These are phyloP conservation scores for Saccharomycopsis lassenensis DNA, from an alignment of 805 yeast species.

Conservation along the genomic window DNA sequence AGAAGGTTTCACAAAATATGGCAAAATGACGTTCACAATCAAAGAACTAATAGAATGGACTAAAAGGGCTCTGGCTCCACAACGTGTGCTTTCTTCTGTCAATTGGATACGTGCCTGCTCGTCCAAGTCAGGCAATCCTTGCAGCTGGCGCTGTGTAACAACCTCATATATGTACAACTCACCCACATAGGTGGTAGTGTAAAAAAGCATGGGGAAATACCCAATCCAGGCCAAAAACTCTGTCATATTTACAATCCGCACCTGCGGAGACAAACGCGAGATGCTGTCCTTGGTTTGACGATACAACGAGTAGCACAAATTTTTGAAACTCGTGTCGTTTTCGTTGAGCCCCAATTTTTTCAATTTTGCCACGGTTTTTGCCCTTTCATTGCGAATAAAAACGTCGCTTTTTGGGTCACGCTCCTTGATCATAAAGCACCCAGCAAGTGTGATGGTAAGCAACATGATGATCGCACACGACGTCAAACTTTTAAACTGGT, in stretches of 20 bases:
- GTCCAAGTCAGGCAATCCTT: slow-evolving; percentile 28
- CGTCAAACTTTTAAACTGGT: slow-evolving; percentile 41
- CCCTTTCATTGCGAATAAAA: slow-evolving; percentile 29
- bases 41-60: slow-evolving; percentile 39
- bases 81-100: slow-evolving; percentile 37
- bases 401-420: slow-evolving; percentile 36
- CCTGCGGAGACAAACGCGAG: slow-evolving; percentile 36
- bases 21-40: slow-evolving; percentile 33
- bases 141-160: slow-evolving; percentile 25
- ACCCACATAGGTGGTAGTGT: slow-evolving; percentile 56
- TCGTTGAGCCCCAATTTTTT: slow-evolving; percentile 29
- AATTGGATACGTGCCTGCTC: slow-evolving; percentile 26
- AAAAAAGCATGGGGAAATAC: slow-evolving; percentile 54
- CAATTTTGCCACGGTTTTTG: slow-evolving; percentile 25
- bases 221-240: slow-evolving; percentile 63
- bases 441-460: slow-evolving; percentile 28
- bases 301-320: slow-evolving; percentile 20
- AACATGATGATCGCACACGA: slow-evolving; percentile 33
- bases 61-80: slow-evolving; percentile 42
- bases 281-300: slow-evolving; percentile 29
- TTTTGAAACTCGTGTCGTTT: slow-evolving; percentile 2
- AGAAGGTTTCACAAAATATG: slow-evolving; percentile 31
- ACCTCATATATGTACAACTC: slow-evolving; percentile 38
- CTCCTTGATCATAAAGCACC: slow-evolving; percentile 35
- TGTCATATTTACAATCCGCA: slow-evolving; percentile 39